phyloP scores from a whole-genome alignment of 169 alveolate genomes.

The Theileria orientalis region DNA sequence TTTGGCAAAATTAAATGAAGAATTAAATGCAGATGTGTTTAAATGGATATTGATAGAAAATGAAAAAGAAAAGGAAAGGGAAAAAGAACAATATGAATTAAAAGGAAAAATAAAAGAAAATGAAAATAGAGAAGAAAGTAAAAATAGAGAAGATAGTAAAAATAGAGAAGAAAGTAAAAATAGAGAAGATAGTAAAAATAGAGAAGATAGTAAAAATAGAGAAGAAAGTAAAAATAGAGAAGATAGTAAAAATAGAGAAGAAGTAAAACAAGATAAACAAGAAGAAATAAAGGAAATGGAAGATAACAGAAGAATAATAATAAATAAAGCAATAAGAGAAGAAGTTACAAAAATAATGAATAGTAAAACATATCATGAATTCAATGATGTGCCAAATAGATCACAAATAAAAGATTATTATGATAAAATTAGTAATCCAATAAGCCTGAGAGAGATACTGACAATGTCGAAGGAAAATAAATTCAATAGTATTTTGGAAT shows the following conservation, averaged over 20 bases:
- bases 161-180: too few relatives aligned
- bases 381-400: slow-evolving; percentile 6
- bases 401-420: slow-evolving; percentile 11
- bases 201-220: too few relatives aligned
- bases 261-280: background rate
- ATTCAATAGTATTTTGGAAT: slow-evolving; percentile 1
- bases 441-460: slow-evolving; percentile 7
- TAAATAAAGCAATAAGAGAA: slow-evolving; percentile 13
- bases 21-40: background rate
- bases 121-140: too few relatives aligned
- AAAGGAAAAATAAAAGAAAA: too few relatives aligned
- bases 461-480: background rate
- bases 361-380: background rate
- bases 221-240: too few relatives aligned
- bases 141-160: too few relatives aligned
- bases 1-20: background rate
- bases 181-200: too few relatives aligned
- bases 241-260: background rate
- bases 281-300: background rate
- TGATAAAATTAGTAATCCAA: slow-evolving; percentile 23
- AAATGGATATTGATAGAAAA: too few relatives aligned
- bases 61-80: too few relatives aligned
- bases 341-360: background rate
- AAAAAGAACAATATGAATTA: too few relatives aligned
- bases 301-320: background rate